A percentile compares a stretch with the other conserved stretches of the same genome.
Conservation (phyloP, 2,329 filamentous ascomycete species). For the Sclerotinia spermophila region DNA sequence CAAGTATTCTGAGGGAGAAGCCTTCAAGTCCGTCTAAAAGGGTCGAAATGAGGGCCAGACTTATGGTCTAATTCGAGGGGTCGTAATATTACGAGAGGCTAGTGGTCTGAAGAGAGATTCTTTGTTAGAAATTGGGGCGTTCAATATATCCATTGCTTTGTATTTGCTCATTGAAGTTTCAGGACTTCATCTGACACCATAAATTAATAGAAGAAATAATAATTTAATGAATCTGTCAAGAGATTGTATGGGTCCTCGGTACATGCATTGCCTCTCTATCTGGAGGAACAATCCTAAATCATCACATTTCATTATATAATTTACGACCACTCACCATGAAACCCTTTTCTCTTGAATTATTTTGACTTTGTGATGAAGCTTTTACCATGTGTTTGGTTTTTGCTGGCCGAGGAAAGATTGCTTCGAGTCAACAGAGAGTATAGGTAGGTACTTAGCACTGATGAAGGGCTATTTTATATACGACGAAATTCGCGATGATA, state of each 20-base stretch:
- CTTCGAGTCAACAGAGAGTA: background rate
- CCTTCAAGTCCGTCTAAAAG: background rate
- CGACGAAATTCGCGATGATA: background rate
- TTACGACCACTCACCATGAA: too few species aligned
- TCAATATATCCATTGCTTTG: slow-evolving; percentile 16
- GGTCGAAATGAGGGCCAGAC: background rate
- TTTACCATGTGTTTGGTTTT: background rate
- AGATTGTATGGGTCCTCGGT: background rate
- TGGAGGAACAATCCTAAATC: background rate
- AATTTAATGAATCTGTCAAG: background rate
- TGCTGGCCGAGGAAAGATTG: background rate
- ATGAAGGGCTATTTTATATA: background rate
- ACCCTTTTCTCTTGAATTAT: background rate
- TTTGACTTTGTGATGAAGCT: background rate
- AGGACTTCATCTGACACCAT: slow-evolving; percentile 1
- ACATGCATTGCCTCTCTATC: background rate
- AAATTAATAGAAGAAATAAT: background rate
- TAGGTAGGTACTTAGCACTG: background rate
- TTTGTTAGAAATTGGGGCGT: background rate
- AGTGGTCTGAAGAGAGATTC: background rate
- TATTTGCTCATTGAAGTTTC: background rate
- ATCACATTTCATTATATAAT: background rate
- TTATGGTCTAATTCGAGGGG: background rate
- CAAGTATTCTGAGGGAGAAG: slow-evolving; percentile 28
- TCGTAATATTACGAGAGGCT: background rate